phyloP scores from a whole-genome alignment of 176 grass and related monocot genomes.

The Alopecurus myosuroides region DNA sequence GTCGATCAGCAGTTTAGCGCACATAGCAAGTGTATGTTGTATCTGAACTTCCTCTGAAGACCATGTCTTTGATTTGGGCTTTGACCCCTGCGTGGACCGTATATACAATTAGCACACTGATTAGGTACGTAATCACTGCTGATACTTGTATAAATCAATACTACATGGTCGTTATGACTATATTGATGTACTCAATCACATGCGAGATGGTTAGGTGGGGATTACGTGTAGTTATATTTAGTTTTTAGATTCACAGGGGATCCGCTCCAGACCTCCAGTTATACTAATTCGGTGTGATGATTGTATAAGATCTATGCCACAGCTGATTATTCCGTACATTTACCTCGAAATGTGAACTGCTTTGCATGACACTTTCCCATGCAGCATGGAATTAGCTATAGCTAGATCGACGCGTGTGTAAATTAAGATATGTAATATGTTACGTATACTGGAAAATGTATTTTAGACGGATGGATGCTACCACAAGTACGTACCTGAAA shows the following conservation, averaged over 20 bases:
- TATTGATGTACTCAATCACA: neutral
- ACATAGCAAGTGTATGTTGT: neutral
- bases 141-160: neutral
- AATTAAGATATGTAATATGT: neutral
- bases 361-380: neutral
- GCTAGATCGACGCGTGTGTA: neutral
- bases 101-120: constrained; percentile 7
- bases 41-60: constrained; percentile 5
- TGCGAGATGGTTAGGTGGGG: neutral
- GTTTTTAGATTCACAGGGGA: too few relatives aligned
- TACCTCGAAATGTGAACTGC: neutral
- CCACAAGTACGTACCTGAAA: neutral
- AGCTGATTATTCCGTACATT: neutral
- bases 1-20: neutral
- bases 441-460: neutral
- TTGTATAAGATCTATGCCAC: neutral
- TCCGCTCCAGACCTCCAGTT: too few relatives aligned
- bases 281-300: neutral
- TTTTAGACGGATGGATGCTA: neutral
- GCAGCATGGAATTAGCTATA: neutral
- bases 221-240: neutral
- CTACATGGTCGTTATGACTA: neutral
- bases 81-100: neutral
- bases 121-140: neutral
- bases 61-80: neutral